Evolutionary conservation across 2,329 filamentous ascomycete genomes (phyloP).

Genomic region (Dichotomopilus funicola): DNA sequence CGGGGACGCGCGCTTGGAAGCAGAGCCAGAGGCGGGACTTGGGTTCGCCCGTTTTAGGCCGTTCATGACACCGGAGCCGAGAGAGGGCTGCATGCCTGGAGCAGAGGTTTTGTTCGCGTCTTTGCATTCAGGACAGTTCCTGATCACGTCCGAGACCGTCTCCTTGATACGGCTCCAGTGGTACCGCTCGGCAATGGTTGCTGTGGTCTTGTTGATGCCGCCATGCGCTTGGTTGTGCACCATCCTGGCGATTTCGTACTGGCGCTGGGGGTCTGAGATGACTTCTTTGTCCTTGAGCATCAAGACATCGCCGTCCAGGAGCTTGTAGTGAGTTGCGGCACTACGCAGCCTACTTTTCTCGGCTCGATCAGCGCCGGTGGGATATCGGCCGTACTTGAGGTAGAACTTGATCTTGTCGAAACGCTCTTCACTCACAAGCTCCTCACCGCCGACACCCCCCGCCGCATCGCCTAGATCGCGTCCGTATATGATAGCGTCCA

Average conservation of each 20-base stretch:
- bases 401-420: slow-evolving; percentile 99
- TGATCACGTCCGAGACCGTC: slow-evolving; percentile 89
- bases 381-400: slow-evolving; percentile 89
- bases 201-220: slow-evolving; percentile 97
- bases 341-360: slow-evolving; percentile 93
- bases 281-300: slow-evolving; percentile 99
- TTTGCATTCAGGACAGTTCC: slow-evolving; percentile 85
- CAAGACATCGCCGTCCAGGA: slow-evolving; percentile 68
- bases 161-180: slow-evolving; percentile 99
- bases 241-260: slow-evolving; percentile 80
- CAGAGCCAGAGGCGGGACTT: slow-evolving; percentile 12
- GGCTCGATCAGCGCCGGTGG: slow-evolving; percentile 83
- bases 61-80: slow-evolving; percentile 5
- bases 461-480: slow-evolving; percentile 46
- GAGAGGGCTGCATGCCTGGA: slow-evolving; percentile 14
- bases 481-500: slow-evolving; percentile 75
- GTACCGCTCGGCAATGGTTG: slow-evolving; percentile 85
- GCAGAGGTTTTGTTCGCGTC: slow-evolving; percentile 55
- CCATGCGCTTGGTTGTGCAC: slow-evolving; percentile 73
- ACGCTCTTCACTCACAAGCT: slow-evolving; percentile 86
- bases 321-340: slow-evolving; percentile 91
- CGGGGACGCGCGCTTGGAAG: slow-evolving; percentile 23
- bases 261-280: slow-evolving; percentile 78
- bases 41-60: slow-evolving; percentile 22
- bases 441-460: slow-evolving; percentile 58